Evolutionary conservation across 2,329 filamentous ascomycete genomes (phyloP).

Genomic region (Fusarium phyllophilum): DNA sequence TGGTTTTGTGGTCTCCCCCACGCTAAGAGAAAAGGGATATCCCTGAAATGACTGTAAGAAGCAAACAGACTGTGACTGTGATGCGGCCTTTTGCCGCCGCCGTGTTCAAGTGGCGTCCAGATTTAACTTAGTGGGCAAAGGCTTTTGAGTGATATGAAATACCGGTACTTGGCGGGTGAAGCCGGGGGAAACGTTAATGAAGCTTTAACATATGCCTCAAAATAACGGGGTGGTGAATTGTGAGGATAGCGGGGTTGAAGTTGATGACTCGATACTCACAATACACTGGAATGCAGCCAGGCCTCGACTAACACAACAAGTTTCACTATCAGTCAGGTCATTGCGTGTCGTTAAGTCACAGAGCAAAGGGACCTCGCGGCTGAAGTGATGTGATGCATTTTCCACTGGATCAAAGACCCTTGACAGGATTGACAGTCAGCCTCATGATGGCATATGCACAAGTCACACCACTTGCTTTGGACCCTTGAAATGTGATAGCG

Average conservation of each 20-base stretch:
- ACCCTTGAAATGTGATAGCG: conserved; percentile 26
- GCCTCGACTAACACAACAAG: neutral
- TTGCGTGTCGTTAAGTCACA: neutral
- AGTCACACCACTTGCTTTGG: conserved; percentile 39
- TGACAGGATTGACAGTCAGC: conserved; percentile 33
- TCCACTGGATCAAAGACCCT: conserved; percentile 14
- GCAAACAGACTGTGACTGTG: neutral
- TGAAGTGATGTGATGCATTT: conserved; percentile 3
- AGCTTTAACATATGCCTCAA: conserved; percentile 19
- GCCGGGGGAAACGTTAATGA: conserved; percentile 1
- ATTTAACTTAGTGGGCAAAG: conserved; percentile 15
- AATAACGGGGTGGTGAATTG: neutral
- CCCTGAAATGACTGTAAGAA: conserved; percentile 18
- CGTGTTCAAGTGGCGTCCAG: neutral
- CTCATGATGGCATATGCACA: conserved; percentile 41
- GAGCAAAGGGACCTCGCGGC: neutral
- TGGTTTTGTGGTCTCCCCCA: conserved; percentile 15
- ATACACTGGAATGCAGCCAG: neutral
- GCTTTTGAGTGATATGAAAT: conserved; percentile 4
- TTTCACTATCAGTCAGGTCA: neutral
- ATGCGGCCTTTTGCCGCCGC: conserved; percentile 5
- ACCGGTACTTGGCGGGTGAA: conserved; percentile 7
- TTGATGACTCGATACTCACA: neutral
- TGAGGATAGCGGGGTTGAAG: neutral
- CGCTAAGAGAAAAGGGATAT: conserved; percentile 22